Evolutionary conservation across 352 stramenopile genomes (phyloP).

Genomic region (Globisporangium cederbergense): DNA sequence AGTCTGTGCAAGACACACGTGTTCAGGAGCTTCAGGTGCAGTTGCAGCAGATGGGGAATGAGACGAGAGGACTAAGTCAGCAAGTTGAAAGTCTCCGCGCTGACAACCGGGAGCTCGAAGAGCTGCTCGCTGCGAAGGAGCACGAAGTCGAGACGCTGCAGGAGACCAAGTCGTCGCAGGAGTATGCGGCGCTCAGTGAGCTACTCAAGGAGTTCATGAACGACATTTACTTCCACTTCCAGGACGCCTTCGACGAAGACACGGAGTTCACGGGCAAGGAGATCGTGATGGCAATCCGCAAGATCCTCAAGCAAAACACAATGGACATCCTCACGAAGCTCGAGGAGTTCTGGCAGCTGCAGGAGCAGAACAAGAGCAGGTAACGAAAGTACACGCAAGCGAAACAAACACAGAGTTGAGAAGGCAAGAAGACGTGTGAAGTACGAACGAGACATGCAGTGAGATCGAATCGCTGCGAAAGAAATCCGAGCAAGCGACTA

Average conservation of each 20-base stretch:
- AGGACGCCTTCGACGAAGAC: conserved; percentile 83
- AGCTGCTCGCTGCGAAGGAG: conserved; percentile 44
- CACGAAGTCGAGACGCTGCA: conserved; percentile 46
- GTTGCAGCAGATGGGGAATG: conserved; percentile 42
- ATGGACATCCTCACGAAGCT: conserved; percentile 72
- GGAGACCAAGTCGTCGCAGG: conserved; percentile 42
- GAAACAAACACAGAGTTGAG: background rate
- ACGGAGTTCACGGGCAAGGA: conserved; percentile 81
- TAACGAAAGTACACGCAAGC: background rate
- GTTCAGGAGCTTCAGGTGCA: conserved; percentile 46
- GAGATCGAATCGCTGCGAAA: conserved; percentile 5
- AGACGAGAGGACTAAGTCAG: conserved; percentile 34
- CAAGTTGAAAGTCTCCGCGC: conserved; percentile 42
- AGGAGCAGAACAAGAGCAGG: conserved; percentile 25
- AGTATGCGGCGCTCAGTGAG: conserved; percentile 57
- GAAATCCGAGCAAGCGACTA: background rate
- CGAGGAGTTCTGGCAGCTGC: conserved; percentile 67
- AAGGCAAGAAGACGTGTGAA: background rate
- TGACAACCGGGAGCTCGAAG: conserved; percentile 45
- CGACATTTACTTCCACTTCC: conserved; percentile 86
- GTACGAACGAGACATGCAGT: background rate
- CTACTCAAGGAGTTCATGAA: conserved; percentile 87
- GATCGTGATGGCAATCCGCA: conserved; percentile 76
- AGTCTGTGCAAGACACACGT: conserved; percentile 41
- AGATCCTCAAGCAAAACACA: conserved; percentile 85